Conservation (phyloP, 2,329 filamentous ascomycete genomes). For the Knufia fluminis region DNA sequence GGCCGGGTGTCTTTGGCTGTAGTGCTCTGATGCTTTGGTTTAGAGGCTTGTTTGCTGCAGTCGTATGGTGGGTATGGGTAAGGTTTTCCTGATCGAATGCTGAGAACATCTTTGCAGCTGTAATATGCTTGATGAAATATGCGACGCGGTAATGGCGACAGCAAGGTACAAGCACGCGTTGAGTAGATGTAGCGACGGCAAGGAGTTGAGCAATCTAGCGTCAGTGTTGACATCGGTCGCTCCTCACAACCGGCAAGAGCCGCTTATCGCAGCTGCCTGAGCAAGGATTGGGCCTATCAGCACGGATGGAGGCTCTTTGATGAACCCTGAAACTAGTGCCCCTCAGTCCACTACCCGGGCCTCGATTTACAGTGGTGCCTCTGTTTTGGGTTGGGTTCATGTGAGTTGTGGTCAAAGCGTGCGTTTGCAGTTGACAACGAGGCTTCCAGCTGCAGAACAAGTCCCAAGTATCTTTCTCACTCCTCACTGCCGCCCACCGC, state of each 20-base stretch:
- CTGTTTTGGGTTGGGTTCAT: background rate
- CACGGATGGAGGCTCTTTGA: background rate
- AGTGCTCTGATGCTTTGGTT: slow-evolving; percentile 55
- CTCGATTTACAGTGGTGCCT: background rate
- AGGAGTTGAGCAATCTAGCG: slow-evolving; percentile 13
- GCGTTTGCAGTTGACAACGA: slow-evolving; percentile 1
- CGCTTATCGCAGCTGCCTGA: slow-evolving; percentile 13
- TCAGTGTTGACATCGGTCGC: slow-evolving; percentile 17
- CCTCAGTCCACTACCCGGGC: slow-evolving; percentile 3
- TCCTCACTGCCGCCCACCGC: slow-evolving; percentile 1
- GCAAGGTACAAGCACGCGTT: slow-evolving; percentile 5
- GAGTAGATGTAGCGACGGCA: background rate
- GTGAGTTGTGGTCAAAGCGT: slow-evolving; percentile 1
- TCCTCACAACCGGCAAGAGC: slow-evolving; percentile 13
- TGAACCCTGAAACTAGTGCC: slow-evolving; percentile 2
- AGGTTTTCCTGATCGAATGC: slow-evolving; percentile 82
- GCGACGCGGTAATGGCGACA: background rate
- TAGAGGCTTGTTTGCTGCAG: slow-evolving; percentile 60
- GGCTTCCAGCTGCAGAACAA: slow-evolving; percentile 8
- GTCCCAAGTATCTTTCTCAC: background rate
- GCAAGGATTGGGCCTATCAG: slow-evolving; percentile 1
- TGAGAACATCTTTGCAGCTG: slow-evolving; percentile 54
- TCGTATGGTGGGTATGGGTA: slow-evolving; percentile 63
- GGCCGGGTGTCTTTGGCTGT: slow-evolving; percentile 67
- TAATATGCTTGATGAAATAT: too few species aligned